Conservation (phyloP, 257 asterid genomes). For the Penstemon eatonii region DNA sequence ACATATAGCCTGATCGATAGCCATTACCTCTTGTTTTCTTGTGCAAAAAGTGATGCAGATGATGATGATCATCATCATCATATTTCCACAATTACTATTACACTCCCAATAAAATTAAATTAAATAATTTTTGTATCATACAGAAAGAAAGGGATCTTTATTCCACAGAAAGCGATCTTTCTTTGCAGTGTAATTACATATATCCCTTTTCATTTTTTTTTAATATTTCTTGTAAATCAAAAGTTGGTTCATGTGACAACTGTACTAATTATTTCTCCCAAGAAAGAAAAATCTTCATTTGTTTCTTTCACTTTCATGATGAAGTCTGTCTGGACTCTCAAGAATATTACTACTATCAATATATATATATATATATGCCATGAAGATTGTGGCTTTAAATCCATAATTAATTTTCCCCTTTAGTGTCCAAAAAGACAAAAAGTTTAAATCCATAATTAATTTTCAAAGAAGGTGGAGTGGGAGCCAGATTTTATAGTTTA, state of each 20-base stretch:
- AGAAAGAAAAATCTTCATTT: conserved; percentile 42
- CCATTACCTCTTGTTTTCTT: conserved; percentile 28
- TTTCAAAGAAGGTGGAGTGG: no score
- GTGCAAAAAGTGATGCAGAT: conserved; percentile 4
- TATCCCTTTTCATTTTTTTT: not conserved
- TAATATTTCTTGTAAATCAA: not conserved
- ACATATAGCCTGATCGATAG: not conserved
- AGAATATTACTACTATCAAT: conserved; percentile 22
- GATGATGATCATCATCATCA: not conserved
- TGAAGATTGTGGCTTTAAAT: no score
- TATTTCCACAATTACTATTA: conserved; percentile 13
- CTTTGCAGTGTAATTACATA: conserved; percentile 1
- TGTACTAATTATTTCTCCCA: conserved; percentile 31
- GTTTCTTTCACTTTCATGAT: conserved; percentile 35
- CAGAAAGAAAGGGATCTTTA: not conserved
- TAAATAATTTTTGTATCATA: not conserved
- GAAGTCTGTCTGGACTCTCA: conserved; percentile 1
- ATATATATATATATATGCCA: no score
- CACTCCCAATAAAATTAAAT: conserved; percentile 22
- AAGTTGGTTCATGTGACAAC: conserved; percentile 15
- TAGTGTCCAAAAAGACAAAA: no score
- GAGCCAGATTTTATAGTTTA: no score
- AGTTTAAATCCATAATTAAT: no score
- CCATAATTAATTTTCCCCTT: no score
- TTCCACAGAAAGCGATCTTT: conserved; percentile 19